Evolutionary conservation across 2,329 filamentous ascomycete species (phyloP).

Genomic region (Esteya vermicola): DNA sequence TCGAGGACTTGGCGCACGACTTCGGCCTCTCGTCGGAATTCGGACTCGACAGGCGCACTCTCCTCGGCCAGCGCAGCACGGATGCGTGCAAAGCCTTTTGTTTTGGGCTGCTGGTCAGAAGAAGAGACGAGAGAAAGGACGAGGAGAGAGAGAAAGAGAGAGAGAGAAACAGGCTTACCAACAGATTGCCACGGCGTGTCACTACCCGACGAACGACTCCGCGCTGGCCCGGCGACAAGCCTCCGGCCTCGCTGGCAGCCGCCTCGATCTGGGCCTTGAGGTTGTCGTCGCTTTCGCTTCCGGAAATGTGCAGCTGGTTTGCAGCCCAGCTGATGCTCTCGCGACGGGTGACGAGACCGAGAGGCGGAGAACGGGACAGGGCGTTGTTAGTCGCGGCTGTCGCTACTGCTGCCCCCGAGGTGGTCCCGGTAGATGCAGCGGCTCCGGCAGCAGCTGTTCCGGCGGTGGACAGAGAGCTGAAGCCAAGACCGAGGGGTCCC

Average conservation of each 20-base stretch:
- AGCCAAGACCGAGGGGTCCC: conserved; percentile 34
- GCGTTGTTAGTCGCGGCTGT: conserved; percentile 22
- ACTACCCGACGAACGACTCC: conserved; percentile 73
- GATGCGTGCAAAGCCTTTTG: conserved; percentile 88
- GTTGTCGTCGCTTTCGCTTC: conserved; percentile 68
- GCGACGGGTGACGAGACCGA: no score
- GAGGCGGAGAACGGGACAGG: no score
- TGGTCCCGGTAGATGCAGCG: conserved; percentile 38
- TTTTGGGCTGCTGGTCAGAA: conserved; percentile 58
- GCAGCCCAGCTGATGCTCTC: conserved; percentile 87
- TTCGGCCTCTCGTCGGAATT: conserved; percentile 82
- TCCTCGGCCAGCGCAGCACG: conserved; percentile 83
- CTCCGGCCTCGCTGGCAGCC: no score
- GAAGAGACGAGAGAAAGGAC: background rate
- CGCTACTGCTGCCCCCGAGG: background rate
- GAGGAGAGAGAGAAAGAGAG: background rate
- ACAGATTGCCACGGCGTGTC: conserved; percentile 72
- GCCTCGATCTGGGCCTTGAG: conserved; percentile 29
- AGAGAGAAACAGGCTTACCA: conserved; percentile 37
- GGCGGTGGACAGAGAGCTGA: conserved; percentile 23
- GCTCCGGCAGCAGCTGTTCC: background rate
- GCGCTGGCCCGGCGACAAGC: conserved; percentile 36
- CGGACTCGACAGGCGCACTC: conserved; percentile 71
- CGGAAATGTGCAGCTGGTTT: conserved; percentile 70
- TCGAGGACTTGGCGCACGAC: conserved; percentile 92